Evolutionary conservation across 208 protist genomes (phyloP), one percentile per base, ranked within the genome.

Genomic region (Leishmania aethiopica): DNA sequence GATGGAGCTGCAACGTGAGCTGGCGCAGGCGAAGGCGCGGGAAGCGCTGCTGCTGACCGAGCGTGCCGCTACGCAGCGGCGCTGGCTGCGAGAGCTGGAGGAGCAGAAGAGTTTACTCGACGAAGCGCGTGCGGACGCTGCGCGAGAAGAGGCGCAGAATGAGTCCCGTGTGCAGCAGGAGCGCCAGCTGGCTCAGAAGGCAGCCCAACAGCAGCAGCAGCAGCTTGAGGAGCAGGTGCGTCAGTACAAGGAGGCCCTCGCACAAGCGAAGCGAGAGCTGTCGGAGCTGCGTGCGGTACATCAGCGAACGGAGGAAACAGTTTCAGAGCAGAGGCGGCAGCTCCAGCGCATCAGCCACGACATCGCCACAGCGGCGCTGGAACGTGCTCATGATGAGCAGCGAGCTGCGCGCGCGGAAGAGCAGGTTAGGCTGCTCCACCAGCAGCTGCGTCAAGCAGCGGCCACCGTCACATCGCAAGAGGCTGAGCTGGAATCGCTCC

Each of bases 261-360:
- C 42, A 8, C 51, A 62, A 40, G 84, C 86, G 8, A 83, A 83
- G 55, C 69, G 47, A 25, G 77, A 84, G 7, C 62, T 86, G 17
- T 35, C 62, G 28, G 84, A 82, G 49, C 81, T 90, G 15, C 78
- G 83, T 47, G 57, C 35, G 0, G 88, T 80, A 32, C 88, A 91
- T 60, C 75, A 82, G 66, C 76, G 76, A 55, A 81, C 78, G 8
- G 83, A 90, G 59, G 87, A 81, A 32, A 67, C 42, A 1, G 73
- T 88, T 28, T 64, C 80, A 8, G 42, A 81, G 60, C 84, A 86
- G 42, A 77, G 85, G 7, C 35, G 40, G 7, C 72, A 78, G 32
- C 57, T 85, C 13, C 87, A 75, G 60, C 53, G 49, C 70, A 60
- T 83, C 47, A 84, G 55, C 32, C 59, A 72, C 22, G 59, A 77